Evolutionary conservation across 2,329 filamentous ascomycete species (phyloP), one percentile per base, ranked within the genome.

Genomic region (Dactylellina haptotyla): DNA sequence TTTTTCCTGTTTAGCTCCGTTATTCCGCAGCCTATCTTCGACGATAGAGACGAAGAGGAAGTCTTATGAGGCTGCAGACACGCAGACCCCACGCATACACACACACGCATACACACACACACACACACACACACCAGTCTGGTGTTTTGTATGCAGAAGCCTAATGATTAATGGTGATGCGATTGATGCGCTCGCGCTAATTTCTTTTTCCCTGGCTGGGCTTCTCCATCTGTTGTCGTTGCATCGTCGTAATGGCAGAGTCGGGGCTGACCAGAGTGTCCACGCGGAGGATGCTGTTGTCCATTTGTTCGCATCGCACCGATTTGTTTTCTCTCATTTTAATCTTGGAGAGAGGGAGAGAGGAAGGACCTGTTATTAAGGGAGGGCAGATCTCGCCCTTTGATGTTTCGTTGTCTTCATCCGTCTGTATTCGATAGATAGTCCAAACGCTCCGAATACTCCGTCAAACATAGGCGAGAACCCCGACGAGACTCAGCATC

Each of bases 191-290:
- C n/a, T n/a, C n/a, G n/a, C n/a, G n/a, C n/a, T n/a, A n/a, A n/a
- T 58, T 32, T 28, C 23, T 16, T 51, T 32, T 51, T 26, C 46
- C 46, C 30, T 25, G n/a, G n/a, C n/a, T n/a, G n/a, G n/a, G n/a
- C n/a, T n/a, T n/a, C n/a, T n/a, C n/a, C n/a, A n/a, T n/a, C 37
- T 41, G 48, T 34, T 26, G 50, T 54, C 50, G 50, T 54, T 39
- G 50, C 50, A 54, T 54, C 50, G 50, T 54, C 50, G 50, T 54
- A 30, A 54, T 8, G n/a, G 32, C 30, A 9, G 18, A 46, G n/a
- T 54, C 50, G 28, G 32, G 50, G 50, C 50, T 54, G 50, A 54
- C 50, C 12, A 12, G 20, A n/a, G 20, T 54, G 50, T 25, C 30
- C 50, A 54, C 50, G 50, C 48, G 48, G 48, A 18, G 48, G 3